A percentile compares a stretch with the other conserved stretches of the same genome.
phyloP scores from a whole-genome alignment of 73 alveolate species.

The Durusdinium trenchii region DNA sequence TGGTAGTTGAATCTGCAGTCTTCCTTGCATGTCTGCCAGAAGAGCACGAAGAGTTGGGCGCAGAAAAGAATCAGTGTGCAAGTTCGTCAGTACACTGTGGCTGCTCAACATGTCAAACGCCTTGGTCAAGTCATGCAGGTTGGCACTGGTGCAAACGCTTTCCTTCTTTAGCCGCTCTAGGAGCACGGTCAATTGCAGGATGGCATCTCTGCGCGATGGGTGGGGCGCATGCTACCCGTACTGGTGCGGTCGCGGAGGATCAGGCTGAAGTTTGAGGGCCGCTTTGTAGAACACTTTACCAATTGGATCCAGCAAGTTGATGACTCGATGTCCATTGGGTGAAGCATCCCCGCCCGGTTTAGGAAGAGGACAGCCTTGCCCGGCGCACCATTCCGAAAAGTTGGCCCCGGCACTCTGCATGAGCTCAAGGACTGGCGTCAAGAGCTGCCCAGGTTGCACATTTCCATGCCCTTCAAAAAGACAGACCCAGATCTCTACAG shows the following conservation, averaged over 20 bases:
- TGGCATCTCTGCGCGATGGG: conserved; percentile 68
- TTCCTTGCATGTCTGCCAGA: conserved; percentile 1
- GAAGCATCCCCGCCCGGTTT: conserved; percentile 23
- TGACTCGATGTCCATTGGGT: conserved; percentile 47
- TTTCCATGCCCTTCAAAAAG: not conserved
- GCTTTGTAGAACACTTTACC: conserved; percentile 20
- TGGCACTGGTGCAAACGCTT: not conserved
- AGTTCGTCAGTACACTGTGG: not conserved
- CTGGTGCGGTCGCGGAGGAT: not conserved
- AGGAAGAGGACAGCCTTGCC: conserved; percentile 25
- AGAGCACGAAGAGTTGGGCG: not conserved
- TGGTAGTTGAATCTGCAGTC: conserved; percentile 19
- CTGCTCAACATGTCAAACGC: conserved; percentile 67
- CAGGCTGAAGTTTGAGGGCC: not conserved
- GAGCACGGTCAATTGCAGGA: not conserved
- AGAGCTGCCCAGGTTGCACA: not conserved
- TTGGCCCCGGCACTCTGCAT: not conserved
- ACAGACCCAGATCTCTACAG: not conserved
- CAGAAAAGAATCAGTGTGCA: not conserved
- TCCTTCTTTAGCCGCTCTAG: not conserved
- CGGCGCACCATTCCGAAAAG: conserved; percentile 34
- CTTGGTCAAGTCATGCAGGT: conserved; percentile 20
- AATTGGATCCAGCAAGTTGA: conserved; percentile 54
- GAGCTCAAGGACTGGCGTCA: not conserved
- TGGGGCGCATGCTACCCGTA: conserved; percentile 20